Conservation (phyloP, 306 rosid species). For the Albizia julibrissin region DNA sequence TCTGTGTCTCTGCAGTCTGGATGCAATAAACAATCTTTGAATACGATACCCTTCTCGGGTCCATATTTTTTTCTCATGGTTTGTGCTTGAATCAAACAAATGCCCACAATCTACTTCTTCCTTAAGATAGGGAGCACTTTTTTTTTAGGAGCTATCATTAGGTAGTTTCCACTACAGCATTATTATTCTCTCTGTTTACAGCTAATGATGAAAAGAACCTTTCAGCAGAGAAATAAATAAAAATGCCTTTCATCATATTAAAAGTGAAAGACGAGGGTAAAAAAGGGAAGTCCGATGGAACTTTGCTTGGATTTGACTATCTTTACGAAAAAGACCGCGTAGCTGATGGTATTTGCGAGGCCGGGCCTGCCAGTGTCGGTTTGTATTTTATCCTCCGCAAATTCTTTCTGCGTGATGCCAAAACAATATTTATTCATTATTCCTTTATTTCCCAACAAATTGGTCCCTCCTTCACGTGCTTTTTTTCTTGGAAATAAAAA, state of each 20-base stretch:
- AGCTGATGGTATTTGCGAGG: conserved; percentile 27
- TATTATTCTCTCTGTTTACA: neutral
- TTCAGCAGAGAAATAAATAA: conserved; percentile 2
- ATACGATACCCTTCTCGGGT: conserved; percentile 43
- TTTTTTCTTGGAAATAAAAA: neutral
- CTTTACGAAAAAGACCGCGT: conserved; percentile 28
- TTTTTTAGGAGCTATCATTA: too few species aligned
- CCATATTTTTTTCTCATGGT: conserved; percentile 5
- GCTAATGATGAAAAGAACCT: conserved; percentile 5
- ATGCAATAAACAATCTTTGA: conserved; percentile 50
- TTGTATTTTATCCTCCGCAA: neutral
- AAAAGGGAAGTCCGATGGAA: conserved; percentile 4
- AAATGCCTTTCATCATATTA: neutral
- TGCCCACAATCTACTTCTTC: conserved; percentile 31
- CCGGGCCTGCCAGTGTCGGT: neutral
- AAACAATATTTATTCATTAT: conserved; percentile 22
- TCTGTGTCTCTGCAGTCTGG: conserved; percentile 42
- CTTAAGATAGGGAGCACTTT: neutral
- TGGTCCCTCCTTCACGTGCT: conserved; percentile 14
- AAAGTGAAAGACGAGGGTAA: neutral
- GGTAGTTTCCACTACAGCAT: neutral
- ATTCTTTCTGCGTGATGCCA: conserved; percentile 1
- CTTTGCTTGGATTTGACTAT: conserved; percentile 8
- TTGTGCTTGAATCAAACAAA: conserved; percentile 44
- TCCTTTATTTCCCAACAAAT: conserved; percentile 37